Base-by-base conservation (phyloP, 495 filamentous ascomycete genomes). In the Thermochaetoides thermophila region DNA sequence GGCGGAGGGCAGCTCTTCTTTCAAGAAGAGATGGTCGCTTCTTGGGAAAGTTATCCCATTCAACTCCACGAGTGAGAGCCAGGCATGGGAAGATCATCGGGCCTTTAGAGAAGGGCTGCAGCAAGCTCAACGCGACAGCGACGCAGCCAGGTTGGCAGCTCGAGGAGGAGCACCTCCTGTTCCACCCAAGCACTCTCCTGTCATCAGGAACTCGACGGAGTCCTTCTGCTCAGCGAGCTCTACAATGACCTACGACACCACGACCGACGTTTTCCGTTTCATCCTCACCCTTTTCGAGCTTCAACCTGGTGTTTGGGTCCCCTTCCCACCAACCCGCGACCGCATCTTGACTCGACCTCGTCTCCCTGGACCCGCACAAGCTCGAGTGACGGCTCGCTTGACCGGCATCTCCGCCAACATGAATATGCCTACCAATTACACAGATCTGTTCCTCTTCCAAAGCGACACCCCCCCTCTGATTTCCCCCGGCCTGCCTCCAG, bases 291-390 rank as follows among this genome's bases (percentile, higher is more conserved):
- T 44, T 42, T 46, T 43, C 25, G 38, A 33, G 18, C 41, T 20
- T 47, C 48, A 17, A 37, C 53, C 46, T 32, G 35, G 43, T 39
- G 7, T 41, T 6, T 29, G 24, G 14, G 32, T 44, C 32, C 41
- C 41, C n/a, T 47, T 35, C 13, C 29, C 29, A 31, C 44, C 56
- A 8, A 43, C 53, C 1, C 50, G 52, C 6, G 51, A 64, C 32
- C 50, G 56, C 11, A 48, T 61, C 35, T 66, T 95, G 4, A 69
- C 63, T 32, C 68, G 78, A 5, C 85, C 89, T 0, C 71, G 78
- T 20, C 67, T 96, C 2, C 87, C 89, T 2, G 66, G 71, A 2
- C 69, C 78, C 3, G 76, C 84, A 1, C 76, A 80, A 38, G 50
- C 56, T 8, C 60, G 64, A 30, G 50, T 80, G 15, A 65, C 70